A percentile compares a stretch with the other conserved stretches of the same genome.
Conservation (phyloP, 768 basidiomycete genomes). For the Kwoniella bestiolae region DNA sequence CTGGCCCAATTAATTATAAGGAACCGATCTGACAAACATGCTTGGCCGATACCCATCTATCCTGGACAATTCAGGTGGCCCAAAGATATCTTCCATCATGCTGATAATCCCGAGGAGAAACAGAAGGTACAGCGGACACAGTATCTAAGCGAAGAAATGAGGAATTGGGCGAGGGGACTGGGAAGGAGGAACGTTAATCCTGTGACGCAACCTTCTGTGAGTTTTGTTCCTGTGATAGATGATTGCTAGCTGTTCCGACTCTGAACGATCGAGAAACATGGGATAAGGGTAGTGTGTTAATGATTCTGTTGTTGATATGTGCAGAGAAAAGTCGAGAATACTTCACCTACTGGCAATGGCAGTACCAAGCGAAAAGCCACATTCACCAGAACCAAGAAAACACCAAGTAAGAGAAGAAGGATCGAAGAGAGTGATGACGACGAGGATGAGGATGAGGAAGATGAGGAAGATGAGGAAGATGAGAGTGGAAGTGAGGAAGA, state of each 20-base stretch:
- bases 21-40: constrained; percentile 65
- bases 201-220: constrained; percentile 20
- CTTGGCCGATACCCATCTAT: constrained; percentile 78
- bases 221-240: constrained; percentile 9
- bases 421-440: constrained; percentile 30
- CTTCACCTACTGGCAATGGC: constrained; percentile 3
- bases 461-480: constrained; percentile 30
- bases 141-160: constrained; percentile 31
- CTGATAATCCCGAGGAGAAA: constrained; percentile 52
- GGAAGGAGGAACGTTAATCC: constrained; percentile 29
- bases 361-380: not conserved
- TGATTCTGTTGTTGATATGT: not conserved
- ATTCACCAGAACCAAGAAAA: constrained; percentile 3
- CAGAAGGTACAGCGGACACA: constrained; percentile 19
- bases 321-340: constrained; percentile 5
- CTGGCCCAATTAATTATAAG: constrained; percentile 86
- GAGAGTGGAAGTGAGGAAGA: constrained; percentile 8
- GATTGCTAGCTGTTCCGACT: not conserved
- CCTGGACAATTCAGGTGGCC: constrained; percentile 82
- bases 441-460: constrained; percentile 30
- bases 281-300: not conserved
- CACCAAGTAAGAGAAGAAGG: constrained; percentile 23
- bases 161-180: constrained; percentile 28
- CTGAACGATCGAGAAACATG: not conserved
- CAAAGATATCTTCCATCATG: constrained; percentile 74